Evolutionary conservation across 1,139 yeast species (phyloP).

Genomic region (Debaryomyces robertsiae): DNA sequence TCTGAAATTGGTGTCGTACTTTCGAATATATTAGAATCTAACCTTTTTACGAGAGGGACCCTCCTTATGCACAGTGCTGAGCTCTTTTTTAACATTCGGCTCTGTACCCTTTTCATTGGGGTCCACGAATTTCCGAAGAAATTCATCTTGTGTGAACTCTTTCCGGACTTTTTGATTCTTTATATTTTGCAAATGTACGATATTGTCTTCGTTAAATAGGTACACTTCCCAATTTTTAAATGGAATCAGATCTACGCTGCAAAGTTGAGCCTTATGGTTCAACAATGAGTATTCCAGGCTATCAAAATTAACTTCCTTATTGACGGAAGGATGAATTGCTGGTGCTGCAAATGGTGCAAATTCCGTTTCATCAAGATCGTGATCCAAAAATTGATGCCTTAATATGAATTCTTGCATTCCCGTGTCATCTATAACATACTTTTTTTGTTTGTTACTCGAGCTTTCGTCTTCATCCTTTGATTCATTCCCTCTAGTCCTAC

Average conservation of each 20-base stretch:
- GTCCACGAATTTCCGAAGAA: constrained; percentile 22
- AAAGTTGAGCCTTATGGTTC: constrained; percentile 22
- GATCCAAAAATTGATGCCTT: constrained; percentile 47
- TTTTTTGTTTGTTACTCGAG: constrained; percentile 20
- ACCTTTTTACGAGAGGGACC: constrained; percentile 24
- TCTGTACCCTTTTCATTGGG: constrained; percentile 18
- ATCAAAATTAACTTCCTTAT: constrained; percentile 14
- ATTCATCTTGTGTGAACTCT: constrained; percentile 26
- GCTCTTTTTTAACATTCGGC: constrained; percentile 12
- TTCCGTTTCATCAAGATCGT: constrained; percentile 29
- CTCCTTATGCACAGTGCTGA: constrained; percentile 8
- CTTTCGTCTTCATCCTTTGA: constrained; percentile 21
- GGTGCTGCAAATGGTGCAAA: constrained; percentile 32
- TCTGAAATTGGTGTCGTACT: constrained; percentile 12
- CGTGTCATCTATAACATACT: constrained; percentile 53
- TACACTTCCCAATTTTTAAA: constrained; percentile 44
- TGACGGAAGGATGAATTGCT: constrained; percentile 13
- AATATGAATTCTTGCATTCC: constrained; percentile 61
- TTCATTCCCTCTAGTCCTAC: constrained; percentile 24
- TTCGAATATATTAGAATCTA: constrained; percentile 21
- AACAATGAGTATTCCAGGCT: constrained; percentile 25
- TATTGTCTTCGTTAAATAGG: constrained; percentile 46
- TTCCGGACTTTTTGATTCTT: constrained; percentile 27
- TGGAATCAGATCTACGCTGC: constrained; percentile 7
- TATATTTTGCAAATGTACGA: constrained; percentile 34